A percentile compares a stretch with the other conserved stretches of the same genome.
Conservation (phyloP, 2,329 filamentous ascomycete genomes). For the Microthyrium microscopicum region DNA sequence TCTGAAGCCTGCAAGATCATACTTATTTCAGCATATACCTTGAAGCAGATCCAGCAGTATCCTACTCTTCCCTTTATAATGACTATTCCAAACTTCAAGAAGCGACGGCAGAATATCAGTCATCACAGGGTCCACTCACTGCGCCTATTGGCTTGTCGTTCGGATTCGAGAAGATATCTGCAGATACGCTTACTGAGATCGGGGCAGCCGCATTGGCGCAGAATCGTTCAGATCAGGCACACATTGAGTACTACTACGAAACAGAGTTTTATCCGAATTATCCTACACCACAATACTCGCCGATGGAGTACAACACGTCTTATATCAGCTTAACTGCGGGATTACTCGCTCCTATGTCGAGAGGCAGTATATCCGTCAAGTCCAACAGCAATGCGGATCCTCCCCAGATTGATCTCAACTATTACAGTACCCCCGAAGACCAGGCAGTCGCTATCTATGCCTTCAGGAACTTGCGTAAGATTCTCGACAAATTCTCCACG, state of each 20-base stretch:
- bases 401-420: conserved; percentile 19
- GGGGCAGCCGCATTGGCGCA: neutral
- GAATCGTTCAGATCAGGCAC: conserved; percentile 5
- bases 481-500: too few species aligned
- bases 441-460: conserved; percentile 7
- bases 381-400: conserved; percentile 11
- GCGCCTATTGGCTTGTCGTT: conserved; percentile 1
- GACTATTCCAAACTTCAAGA: conserved; percentile 1
- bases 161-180: conserved; percentile 6
- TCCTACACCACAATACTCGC: conserved; percentile 8
- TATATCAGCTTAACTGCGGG: conserved; percentile 14
- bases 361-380: conserved; percentile 10
- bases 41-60: neutral
- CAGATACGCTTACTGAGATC: neutral
- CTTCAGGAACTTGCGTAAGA: conserved; percentile 6
- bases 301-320: conserved; percentile 13
- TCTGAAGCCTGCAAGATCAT: conserved; percentile 7
- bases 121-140: conserved; percentile 2
- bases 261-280: conserved; percentile 10
- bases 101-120: conserved; percentile 1
- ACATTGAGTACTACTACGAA: conserved; percentile 2
- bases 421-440: conserved; percentile 13
- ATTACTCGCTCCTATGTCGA: conserved; percentile 15
- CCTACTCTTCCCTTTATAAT: neutral
- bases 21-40: conserved; percentile 1